Evolutionary conservation across 2,329 filamentous ascomycete species (phyloP).

Genomic region (Neocatenulostroma microsporum): DNA sequence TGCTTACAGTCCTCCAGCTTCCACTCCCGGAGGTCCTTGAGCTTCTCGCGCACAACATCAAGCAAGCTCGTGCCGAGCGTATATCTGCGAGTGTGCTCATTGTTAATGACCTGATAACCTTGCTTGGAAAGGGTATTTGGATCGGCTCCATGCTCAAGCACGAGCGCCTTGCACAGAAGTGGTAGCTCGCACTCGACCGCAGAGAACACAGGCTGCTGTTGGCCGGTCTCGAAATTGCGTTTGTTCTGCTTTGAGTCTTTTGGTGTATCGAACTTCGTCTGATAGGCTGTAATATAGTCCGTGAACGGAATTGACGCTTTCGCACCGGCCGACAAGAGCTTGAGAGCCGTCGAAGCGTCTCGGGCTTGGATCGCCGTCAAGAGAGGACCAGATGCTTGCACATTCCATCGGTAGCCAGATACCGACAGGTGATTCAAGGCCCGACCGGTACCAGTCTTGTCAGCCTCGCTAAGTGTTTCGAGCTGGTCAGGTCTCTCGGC

Average conservation of each 20-base stretch:
- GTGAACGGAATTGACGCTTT: slow-evolving; percentile 54
- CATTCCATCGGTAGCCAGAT: slow-evolving; percentile 26
- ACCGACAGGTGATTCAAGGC: slow-evolving; percentile 60
- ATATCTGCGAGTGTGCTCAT: slow-evolving; percentile 31
- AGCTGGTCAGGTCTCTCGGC: slow-evolving; percentile 43
- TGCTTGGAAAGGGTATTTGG: slow-evolving; percentile 50
- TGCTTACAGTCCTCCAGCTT: slow-evolving; percentile 26
- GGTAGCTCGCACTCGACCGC: slow-evolving; percentile 49
- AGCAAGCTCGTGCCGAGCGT: slow-evolving; percentile 46
- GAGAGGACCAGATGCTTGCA: slow-evolving; percentile 44
- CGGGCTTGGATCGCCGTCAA: slow-evolving; percentile 50
- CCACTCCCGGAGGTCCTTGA: slow-evolving; percentile 46
- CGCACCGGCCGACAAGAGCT: slow-evolving; percentile 58
- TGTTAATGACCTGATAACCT: slow-evolving; percentile 24
- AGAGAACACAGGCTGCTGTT: slow-evolving; percentile 59
- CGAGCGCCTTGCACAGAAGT: slow-evolving; percentile 50
- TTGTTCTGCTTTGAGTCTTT: slow-evolving; percentile 42
- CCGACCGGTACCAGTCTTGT: slow-evolving; percentile 53
- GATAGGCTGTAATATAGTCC: slow-evolving; percentile 53
- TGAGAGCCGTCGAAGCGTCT: slow-evolving; percentile 48
- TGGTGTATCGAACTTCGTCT: slow-evolving; percentile 35
- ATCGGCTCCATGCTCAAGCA: slow-evolving; percentile 53
- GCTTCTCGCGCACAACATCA: slow-evolving; percentile 51
- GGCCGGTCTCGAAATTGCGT: slow-evolving; percentile 38
- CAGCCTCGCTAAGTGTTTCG: slow-evolving; percentile 42